phyloP scores from a whole-genome alignment of 2,329 filamentous ascomycete genomes.

The Venturiaceae sp. region DNA sequence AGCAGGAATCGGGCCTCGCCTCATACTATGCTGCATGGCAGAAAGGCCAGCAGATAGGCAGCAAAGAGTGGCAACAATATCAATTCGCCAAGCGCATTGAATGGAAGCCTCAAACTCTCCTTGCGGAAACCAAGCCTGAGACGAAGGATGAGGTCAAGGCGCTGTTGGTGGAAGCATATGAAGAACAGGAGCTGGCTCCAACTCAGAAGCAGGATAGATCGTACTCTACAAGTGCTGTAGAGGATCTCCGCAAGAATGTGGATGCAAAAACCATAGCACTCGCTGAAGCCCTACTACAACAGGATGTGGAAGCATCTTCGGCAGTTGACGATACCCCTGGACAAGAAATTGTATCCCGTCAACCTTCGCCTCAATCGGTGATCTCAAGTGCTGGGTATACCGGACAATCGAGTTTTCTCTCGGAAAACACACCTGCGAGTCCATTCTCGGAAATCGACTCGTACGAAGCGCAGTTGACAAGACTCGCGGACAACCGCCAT shows the following conservation, averaged over 20 bases:
- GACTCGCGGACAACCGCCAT: conserved; percentile 60
- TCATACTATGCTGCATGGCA: conserved; percentile 90
- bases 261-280: conserved; percentile 33
- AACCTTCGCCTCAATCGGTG: conserved; percentile 13
- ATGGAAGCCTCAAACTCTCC: conserved; percentile 56
- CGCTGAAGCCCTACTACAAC: conserved; percentile 44
- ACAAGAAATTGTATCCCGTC: conserved; percentile 17
- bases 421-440: conserved; percentile 37
- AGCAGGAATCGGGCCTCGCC: conserved; percentile 46
- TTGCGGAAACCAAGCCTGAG: conserved; percentile 22
- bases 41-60: conserved; percentile 60
- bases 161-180: conserved; percentile 17
- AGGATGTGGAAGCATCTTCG: conserved; percentile 23
- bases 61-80: conserved; percentile 84
- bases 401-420: neutral
- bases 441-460: conserved; percentile 52
- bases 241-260: conserved; percentile 49
- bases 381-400: neutral
- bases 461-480: conserved; percentile 70
- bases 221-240: conserved; percentile 45
- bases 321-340: conserved; percentile 20
- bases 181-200: neutral
- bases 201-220: conserved; percentile 32
- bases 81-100: conserved; percentile 83
- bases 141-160: conserved; percentile 24